Base-by-base conservation (phyloP, 345 rosid genomes). In the Zanthoxylum bungeanum region DNA sequence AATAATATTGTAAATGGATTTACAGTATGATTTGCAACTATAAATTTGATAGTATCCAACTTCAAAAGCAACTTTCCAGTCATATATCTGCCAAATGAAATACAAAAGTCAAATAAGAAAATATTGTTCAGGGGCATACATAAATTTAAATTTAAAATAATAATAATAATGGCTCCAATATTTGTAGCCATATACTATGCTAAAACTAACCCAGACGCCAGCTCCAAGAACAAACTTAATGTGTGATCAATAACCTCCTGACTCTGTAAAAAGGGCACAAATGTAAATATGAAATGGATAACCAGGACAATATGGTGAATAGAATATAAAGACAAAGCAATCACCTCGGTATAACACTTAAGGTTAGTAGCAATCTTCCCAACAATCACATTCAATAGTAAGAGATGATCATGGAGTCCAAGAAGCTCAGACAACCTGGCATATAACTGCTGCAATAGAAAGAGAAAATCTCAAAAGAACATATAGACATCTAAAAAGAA, bases 201-300 rank as follows among this genome's bases (percentile, higher is more conserved):
- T 40, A 63, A 72, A 47, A 87, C 86, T 81, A 74, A 93, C 98
- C 98, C 98, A 34, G 97, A 89, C 76, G 96, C 95, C 85, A 92
- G 83, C 76, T 96, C 99, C 90, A 85, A 76, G 84, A 96, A 91
- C 84, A 96, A 85, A 85, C 91, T 89, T 70, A 96, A 85, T 17
- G 99, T 96, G 81, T 93, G 98, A 84, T 85, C 84, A 75, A 96
- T 93, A 78, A 96, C 96, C 62, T 91, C 96, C 84, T 88, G 97
- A 75, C 97, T 81, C 99, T 96, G 81, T 62, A 83, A 75, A 71
- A 76, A 62, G 62, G 63, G 16, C 19, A 44, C 34, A n/a, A 14
- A 46, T 14, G 49, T 44, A 44, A 14, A 19, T 28, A 74, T 72
- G 34, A 64, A 36, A 53, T 66, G 42, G 68, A 53, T 40, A 57